Evolutionary conservation across 495 filamentous ascomycete genomes (phyloP).

Genomic region (Pyronema omphalodes): DNA sequence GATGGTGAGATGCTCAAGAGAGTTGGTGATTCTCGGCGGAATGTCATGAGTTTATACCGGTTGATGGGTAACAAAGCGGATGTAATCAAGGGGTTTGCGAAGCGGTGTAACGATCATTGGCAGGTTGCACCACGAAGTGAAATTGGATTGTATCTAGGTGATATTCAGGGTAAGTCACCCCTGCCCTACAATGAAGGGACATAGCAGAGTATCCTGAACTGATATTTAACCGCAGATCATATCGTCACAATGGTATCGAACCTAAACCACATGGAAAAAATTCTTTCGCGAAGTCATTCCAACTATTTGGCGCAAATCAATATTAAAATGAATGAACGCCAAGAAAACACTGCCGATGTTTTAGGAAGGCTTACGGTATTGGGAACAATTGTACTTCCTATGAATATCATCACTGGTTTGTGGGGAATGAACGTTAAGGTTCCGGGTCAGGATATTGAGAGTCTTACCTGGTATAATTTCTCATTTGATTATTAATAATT

Average conservation of each 20-base stretch:
- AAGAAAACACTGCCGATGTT: conserved; percentile 80
- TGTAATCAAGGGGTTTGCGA: conserved; percentile 90
- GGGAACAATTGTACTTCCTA: conserved; percentile 85
- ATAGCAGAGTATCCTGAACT: neutral
- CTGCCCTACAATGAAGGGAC: neutral
- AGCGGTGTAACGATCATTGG: conserved; percentile 94
- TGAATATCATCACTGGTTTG: conserved; percentile 85
- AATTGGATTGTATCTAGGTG: conserved; percentile 85
- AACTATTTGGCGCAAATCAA: conserved; percentile 93
- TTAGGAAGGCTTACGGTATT: conserved; percentile 90
- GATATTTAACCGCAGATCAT: conserved; percentile 42
- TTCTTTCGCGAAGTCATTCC: conserved; percentile 82
- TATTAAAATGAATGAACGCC: conserved; percentile 54
- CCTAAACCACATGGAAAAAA: conserved; percentile 88
- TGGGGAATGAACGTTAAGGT: conserved; percentile 95
- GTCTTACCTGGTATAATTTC: conserved; percentile 62
- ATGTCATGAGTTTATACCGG: conserved; percentile 82
- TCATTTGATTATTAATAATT: conserved; percentile 8
- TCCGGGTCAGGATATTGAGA: conserved; percentile 40
- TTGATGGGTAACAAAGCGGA: conserved; percentile 91
- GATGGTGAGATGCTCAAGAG: conserved; percentile 50
- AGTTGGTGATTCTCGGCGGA: conserved; percentile 80
- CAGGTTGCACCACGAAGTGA: conserved; percentile 84
- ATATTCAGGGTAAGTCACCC: conserved; percentile 48
- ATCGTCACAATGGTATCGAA: conserved; percentile 98